A percentile compares a stretch with the other conserved stretches of the same genome.
phyloP scores from a whole-genome alignment of 2,329 filamentous ascomycete genomes.

The Nakataea oryzae region DNA sequence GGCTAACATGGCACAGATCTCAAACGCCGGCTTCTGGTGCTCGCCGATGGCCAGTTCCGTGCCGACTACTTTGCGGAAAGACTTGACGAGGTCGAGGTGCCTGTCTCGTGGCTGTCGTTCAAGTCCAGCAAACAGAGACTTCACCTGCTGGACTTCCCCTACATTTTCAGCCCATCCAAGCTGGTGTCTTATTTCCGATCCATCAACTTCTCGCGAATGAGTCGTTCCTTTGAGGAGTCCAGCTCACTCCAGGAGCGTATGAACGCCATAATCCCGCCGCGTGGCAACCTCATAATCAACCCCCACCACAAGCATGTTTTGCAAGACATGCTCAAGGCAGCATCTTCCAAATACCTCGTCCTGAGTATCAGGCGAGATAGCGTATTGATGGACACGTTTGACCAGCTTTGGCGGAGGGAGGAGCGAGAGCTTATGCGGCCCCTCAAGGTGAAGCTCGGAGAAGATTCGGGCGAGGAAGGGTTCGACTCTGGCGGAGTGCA shows the following conservation, averaged over 20 bases:
- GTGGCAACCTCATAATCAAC: conserved; percentile 43
- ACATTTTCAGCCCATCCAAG: conserved; percentile 63
- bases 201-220: conserved; percentile 83
- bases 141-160: conserved; percentile 73
- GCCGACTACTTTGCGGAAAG: conserved; percentile 67
- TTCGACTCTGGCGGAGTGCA: conserved; percentile 92
- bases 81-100: conserved; percentile 65
- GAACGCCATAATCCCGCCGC: conserved; percentile 39
- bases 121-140: conserved; percentile 49
- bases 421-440: conserved; percentile 73
- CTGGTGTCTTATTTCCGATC: conserved; percentile 78
- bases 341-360: conserved; percentile 61
- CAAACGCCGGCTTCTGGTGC: conserved; percentile 50
- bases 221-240: conserved; percentile 62
- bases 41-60: conserved; percentile 61
- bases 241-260: conserved; percentile 46
- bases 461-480: conserved; percentile 75
- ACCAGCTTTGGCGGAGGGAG: conserved; percentile 84
- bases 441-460: conserved; percentile 78
- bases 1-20: conserved; percentile 34
- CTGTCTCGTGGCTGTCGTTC: conserved; percentile 59
- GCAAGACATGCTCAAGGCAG: conserved; percentile 51
- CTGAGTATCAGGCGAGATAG: conserved; percentile 57
- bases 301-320: conserved; percentile 50
- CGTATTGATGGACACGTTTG: conserved; percentile 63